phyloP scores from a whole-genome alignment of 164 flowering plant genomes.

The Taxillus chinensis region DNA sequence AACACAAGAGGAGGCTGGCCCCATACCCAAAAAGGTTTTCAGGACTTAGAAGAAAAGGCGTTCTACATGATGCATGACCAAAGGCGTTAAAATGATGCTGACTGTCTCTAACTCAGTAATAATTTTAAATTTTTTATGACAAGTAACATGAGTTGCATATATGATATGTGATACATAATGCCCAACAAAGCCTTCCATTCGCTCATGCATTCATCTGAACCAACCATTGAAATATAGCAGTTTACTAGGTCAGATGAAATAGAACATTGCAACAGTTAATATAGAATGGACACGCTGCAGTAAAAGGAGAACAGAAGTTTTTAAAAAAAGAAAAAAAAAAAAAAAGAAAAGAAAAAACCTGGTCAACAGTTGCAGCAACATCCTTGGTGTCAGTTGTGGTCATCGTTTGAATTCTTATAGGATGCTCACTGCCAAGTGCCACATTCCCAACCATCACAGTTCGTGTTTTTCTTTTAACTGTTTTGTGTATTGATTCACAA shows the following conservation, averaged over 20 bases:
- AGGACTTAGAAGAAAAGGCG: too few relatives aligned
- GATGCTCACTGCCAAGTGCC: conserved; percentile 95
- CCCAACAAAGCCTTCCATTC: background rate
- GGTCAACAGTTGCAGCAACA: conserved; percentile 80
- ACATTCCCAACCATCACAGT: conserved; percentile 96
- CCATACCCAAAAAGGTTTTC: too few relatives aligned
- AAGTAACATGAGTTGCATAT: background rate
- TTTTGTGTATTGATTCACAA: conserved; percentile 77
- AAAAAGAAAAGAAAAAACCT: conserved; percentile 50
- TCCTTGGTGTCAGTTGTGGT: conserved; percentile 92
- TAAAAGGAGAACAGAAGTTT: too few relatives aligned
- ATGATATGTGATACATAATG: background rate
- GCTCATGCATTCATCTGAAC: background rate
- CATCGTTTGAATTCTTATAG: conserved; percentile 93
- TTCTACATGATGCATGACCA: too few relatives aligned
- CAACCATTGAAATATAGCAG: too few relatives aligned
- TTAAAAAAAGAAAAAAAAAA: conserved; percentile 2
- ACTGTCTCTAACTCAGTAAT: background rate
- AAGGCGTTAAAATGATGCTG: background rate
- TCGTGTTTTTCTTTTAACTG: conserved; percentile 85
- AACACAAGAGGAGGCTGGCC: too few relatives aligned
- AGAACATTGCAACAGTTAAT: too few relatives aligned
- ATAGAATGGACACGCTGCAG: too few relatives aligned
- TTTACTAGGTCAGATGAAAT: too few relatives aligned
- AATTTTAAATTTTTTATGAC: background rate